Evolutionary conservation across 495 filamentous ascomycete genomes (phyloP).

Genomic region (Penicillium coprophilum): DNA sequence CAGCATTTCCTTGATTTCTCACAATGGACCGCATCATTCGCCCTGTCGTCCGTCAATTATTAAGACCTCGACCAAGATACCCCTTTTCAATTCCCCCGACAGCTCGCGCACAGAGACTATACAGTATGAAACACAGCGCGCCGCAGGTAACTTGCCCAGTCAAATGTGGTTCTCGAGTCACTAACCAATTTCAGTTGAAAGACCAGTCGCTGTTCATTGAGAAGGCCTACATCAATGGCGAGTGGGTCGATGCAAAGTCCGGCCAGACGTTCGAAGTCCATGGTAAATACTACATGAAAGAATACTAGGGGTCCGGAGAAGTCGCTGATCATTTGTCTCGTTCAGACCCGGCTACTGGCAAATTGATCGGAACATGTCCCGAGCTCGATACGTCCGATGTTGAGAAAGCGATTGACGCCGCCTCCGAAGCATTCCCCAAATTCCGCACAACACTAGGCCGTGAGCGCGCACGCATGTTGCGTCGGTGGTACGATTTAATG

Average conservation of each 20-base stretch:
- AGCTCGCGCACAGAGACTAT: slow-evolving; percentile 38
- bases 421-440: slow-evolving; percentile 68
- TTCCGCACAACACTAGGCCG: slow-evolving; percentile 76
- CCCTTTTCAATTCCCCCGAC: slow-evolving; percentile 40
- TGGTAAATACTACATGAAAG: slow-evolving; percentile 46
- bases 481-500: slow-evolving; percentile 89
- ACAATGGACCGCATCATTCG: slow-evolving; percentile 45
- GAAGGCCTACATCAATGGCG: slow-evolving; percentile 81
- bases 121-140: slow-evolving; percentile 43
- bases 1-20: background rate
- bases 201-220: slow-evolving; percentile 80
- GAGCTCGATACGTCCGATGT: slow-evolving; percentile 77
- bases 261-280: slow-evolving; percentile 79
- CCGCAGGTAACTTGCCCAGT: slow-evolving; percentile 36
- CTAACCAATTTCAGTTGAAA: slow-evolving; percentile 59
- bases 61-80: slow-evolving; percentile 40
- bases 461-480: slow-evolving; percentile 76
- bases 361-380: slow-evolving; percentile 77
- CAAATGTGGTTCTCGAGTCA: background rate
- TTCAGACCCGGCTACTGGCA: slow-evolving; percentile 75
- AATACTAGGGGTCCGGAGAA: background rate
- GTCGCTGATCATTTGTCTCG: background rate
- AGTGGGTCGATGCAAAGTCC: slow-evolving; percentile 74
- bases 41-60: slow-evolving; percentile 41
- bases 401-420: slow-evolving; percentile 73